Evolutionary conservation across 2,329 filamentous ascomycete species (phyloP), one percentile per base, ranked within the genome.

Genomic region (Cylindrodendrum hubeiense): DNA sequence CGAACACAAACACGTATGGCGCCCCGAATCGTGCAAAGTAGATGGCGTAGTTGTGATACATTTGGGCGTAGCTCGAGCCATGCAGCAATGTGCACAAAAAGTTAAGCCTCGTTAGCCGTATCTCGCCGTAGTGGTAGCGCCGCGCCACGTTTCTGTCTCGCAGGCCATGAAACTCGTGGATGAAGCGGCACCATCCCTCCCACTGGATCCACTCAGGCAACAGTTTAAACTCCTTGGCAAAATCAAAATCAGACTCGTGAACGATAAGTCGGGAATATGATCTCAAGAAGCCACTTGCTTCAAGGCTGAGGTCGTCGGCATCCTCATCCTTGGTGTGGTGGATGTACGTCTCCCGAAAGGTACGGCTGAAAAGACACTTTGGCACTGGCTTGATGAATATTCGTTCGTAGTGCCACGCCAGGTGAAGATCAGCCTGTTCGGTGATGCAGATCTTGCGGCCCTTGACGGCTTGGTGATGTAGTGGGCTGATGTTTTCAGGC

Each of bases 321-420:
- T 26, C 12, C 15, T 74, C 60, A 21, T 60, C 24, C 13, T 21
- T 37, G 15, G 43, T 17, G 6, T 50, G 46, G 22, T 37, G 21
- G 17, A 67, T 39, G 47, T 76, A 58, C 57, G 71, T 77, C 3
- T 53, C 46, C 78, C 77, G 80, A 57, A 82, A 80, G 1, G 69
- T 69, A 8, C 67, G 37, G n/a, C 74, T 76, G 51, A 79, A 74
- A 9, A 82, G 76, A 60, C 77, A 82, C 7, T 67, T 66, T 0
- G 81, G 80, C 8, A 84, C 67, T 0, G 81, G 81, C 61, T 83
- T 83, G 72, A 83, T 70, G 68, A 78, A 82, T 28, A 83, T 80
- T 5, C 73, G 66, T 22, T 78, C 69, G 63, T 79, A 75, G 63
- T 77, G 74, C 81, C 80, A 83, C 9, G 82, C 70, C 3, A 83